These are phyloP conservation scores for Eucalyptus dawsonii DNA, from an alignment of 345 rosid species.

Conservation along the genomic window DNA sequence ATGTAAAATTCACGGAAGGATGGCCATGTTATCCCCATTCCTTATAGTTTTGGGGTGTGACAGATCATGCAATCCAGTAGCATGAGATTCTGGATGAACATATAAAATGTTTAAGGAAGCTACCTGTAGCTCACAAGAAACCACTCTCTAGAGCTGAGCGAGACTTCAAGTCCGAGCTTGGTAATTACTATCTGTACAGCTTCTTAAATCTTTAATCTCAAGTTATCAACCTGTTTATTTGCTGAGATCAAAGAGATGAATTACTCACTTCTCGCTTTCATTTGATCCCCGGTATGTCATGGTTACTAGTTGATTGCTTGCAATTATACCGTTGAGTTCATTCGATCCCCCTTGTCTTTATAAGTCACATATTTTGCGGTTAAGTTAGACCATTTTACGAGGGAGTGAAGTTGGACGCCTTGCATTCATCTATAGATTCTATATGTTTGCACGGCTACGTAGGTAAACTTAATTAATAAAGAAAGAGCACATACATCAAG, in stretches of 20 bases:
- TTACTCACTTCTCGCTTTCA: neutral
- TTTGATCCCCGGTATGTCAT: neutral
- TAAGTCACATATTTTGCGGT: neutral
- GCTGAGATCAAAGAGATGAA: neutral
- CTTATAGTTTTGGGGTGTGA: too few species aligned
- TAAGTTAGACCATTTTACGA: constrained; percentile 46
- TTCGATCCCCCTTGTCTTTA: neutral
- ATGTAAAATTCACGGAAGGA: too few species aligned
- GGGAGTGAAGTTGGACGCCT: constrained; percentile 60
- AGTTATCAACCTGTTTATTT: neutral
- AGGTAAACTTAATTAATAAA: constrained; percentile 34
- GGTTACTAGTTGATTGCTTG: neutral
- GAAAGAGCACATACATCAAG: constrained; percentile 15
- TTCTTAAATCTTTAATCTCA: neutral
- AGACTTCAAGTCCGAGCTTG: constrained; percentile 71
- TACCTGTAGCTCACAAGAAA: constrained; percentile 66
- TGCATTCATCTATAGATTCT: constrained; percentile 63
- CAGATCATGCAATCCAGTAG: constrained; percentile 9
- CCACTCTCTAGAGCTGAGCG: constrained; percentile 87
- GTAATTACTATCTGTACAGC: constrained; percentile 17
- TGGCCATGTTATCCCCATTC: too few species aligned
- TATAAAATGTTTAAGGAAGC: constrained; percentile 47
- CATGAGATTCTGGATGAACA: constrained; percentile 55
- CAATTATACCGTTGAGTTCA: neutral
- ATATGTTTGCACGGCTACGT: constrained; percentile 47